Evolutionary conservation across 495 filamentous ascomycete genomes (phyloP).

Genomic region (Recurvomyces mirabilis): DNA sequence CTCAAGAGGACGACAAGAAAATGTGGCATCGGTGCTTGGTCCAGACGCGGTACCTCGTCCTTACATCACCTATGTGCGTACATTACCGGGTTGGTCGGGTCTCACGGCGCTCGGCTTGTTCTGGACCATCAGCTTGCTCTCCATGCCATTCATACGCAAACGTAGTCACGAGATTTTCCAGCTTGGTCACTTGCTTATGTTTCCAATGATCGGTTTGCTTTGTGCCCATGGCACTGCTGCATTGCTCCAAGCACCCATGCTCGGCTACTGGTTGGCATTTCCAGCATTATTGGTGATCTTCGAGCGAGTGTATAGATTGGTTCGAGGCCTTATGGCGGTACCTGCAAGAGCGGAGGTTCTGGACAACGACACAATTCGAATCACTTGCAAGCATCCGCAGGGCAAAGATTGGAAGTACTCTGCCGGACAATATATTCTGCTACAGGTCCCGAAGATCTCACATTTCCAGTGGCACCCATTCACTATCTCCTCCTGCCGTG

Average conservation of each 20-base stretch:
- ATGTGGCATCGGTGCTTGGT: conserved; percentile 22
- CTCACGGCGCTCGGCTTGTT: conserved; percentile 28
- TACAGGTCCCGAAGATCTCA: conserved; percentile 29
- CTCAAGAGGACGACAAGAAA: conserved; percentile 18
- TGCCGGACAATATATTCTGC: conserved; percentile 33
- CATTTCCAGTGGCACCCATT: conserved; percentile 34
- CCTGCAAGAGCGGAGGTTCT: conserved; percentile 25
- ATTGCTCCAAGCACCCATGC: conserved; percentile 31
- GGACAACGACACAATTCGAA: conserved; percentile 28
- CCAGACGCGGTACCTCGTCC: conserved; percentile 12
- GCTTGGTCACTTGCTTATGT: conserved; percentile 33
- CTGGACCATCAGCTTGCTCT: conserved; percentile 25
- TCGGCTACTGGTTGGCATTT: conserved; percentile 34
- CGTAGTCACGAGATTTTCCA: conserved; percentile 33
- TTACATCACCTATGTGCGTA: conserved; percentile 23
- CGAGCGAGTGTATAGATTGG: conserved; percentile 25
- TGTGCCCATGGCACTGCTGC: conserved; percentile 28
- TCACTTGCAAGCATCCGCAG: conserved; percentile 26
- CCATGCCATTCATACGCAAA: conserved; percentile 27
- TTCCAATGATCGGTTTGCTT: conserved; percentile 31
- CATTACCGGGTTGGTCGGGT: conserved; percentile 28
- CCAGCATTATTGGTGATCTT: conserved; percentile 27
- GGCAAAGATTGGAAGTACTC: conserved; percentile 29
- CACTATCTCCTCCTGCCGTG: conserved; percentile 27
- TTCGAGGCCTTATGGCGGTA: conserved; percentile 26